These are phyloP conservation scores for Rubia yunnanensis DNA, from an alignment of 257 asterid species.

Conservation along the genomic window DNA sequence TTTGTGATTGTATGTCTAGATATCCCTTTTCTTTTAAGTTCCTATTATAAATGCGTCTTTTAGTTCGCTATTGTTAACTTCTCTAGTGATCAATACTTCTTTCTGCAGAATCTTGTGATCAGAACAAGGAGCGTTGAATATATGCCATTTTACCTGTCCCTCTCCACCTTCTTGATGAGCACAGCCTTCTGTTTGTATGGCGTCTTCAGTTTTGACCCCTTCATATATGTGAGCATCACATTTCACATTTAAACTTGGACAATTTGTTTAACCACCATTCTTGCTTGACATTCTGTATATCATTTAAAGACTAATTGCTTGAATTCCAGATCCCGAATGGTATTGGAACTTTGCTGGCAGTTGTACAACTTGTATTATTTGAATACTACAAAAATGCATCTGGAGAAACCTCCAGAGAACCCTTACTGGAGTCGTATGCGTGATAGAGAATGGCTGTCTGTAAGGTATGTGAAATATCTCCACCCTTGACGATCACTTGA, in stretches of 20 bases:
- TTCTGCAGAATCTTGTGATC: conserved; percentile 49
- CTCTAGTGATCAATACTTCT: conserved; percentile 4
- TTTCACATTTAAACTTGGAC: background rate
- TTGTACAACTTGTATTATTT: conserved; percentile 36
- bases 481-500: background rate
- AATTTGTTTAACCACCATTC: background rate
- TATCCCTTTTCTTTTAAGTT: background rate
- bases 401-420: conserved; percentile 29
- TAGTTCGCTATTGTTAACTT: background rate
- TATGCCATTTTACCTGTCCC: conserved; percentile 62
- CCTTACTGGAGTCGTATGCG: conserved; percentile 35
- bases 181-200: conserved; percentile 50
- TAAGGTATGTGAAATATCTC: conserved; percentile 2
- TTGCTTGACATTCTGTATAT: background rate
- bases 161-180: conserved; percentile 53
- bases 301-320: background rate
- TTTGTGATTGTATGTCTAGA: conserved; percentile 39
- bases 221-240: conserved; percentile 35
- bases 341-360: conserved; percentile 45
- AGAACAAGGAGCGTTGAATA: conserved; percentile 51
- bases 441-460: background rate
- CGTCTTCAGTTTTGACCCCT: conserved; percentile 49
- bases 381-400: conserved; percentile 37
- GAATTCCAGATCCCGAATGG: conserved; percentile 51
- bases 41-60: background rate